Base-by-base conservation (phyloP, 2,329 filamentous ascomycete species). In the Epichloe hybrida region DNA sequence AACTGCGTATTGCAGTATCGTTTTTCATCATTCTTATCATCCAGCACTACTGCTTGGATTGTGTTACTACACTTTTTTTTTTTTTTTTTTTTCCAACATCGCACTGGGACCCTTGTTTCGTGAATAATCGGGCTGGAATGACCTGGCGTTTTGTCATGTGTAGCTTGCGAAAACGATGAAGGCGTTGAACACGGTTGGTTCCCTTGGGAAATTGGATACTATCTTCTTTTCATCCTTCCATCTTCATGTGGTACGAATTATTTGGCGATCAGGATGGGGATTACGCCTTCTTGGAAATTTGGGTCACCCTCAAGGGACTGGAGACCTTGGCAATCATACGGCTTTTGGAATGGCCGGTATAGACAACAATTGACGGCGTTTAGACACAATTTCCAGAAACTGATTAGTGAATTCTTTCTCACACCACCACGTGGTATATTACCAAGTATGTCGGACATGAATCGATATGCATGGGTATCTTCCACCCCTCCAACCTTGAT, bases 121-220 rank as follows among this genome's bases (percentile, higher is more conserved):
- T 8, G 37, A n/a, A 27, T 5, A 12, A 37, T 27, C 5, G 13
- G 46, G 31, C 46, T 46, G 34, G 20, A n/a, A 27, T 27, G 34
- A 27, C 35, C 21, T 5, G 36, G 44, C 37, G 46, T 27, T 38
- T 27, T 37, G 23, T 21, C 37, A 50, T 35, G 12, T 5, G 21
- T 21, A 27, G 45, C 50, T 51, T 51, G 45, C 45, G 34, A 51
- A 48, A 47, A 40, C 50, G 39, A 51, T 46, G 15, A 40, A 38
- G 50, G 50, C 50, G 50, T 51, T 38, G 34, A 27, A 35, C 1
- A 9, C 8, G 35, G 39, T 15, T 43, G 23, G 39, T 15, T 43
- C 39, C 21, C 6, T 23, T 15, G n/a, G 38, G 36, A 5, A 38
- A n/a, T 27, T 27, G 13, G 5, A 1, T 8, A 3, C 12, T 2